Base-by-base conservation (phyloP, 164 flowering plant genomes). In the Aristolochia californica region DNA sequence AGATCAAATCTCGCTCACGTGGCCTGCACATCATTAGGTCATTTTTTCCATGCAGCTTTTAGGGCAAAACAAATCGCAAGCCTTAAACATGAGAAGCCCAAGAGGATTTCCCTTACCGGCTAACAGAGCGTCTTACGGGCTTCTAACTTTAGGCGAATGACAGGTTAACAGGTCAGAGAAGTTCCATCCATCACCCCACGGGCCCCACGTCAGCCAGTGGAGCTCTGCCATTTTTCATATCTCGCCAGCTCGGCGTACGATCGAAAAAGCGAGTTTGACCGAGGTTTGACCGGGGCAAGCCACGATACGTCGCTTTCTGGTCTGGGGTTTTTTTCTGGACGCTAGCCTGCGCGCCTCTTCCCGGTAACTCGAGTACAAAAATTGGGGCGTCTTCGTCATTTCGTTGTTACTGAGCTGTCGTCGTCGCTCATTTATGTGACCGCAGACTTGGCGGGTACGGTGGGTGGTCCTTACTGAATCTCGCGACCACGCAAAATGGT, bases 221-320 rank as follows among this genome's bases (percentile, higher is more conserved):
- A 12, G 49, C 49, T 45, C 49, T 45, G 20, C 20, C 49, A 45
- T 45, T n/a, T 16, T 45, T 45, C 49, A 8, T 34, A 34, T 7
- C 40, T 5, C 2, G 49, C 51, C 51, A 48, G 51, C 51, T 18
- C 22, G 51, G 51, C 51, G 51, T 48, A 48, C 51, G 51, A 22
- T 17, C 22, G 51, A 3, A 48, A 48, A 48, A 48, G 23, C 22
- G 51, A n/a, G n/a, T n/a, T 48, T 48, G 51, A 48, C 51, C 20
- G 51, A 12, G 51, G 11, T 48, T 48, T 48, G 51, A 48, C 51
- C 51, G 22, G 23, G 51, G 21, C 51, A 22, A 48, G 51, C 22
- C 51, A 48, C 51, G 51, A 48, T 22, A n/a, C 51, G 51, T 48
- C 51, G 23, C 51, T 48, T n/a, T 48, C 51, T 5, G 22, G 20